These are phyloP conservation scores for Podaxis sp. DNA, from an alignment of 768 basidiomycete genomes.

Conservation along the genomic window DNA sequence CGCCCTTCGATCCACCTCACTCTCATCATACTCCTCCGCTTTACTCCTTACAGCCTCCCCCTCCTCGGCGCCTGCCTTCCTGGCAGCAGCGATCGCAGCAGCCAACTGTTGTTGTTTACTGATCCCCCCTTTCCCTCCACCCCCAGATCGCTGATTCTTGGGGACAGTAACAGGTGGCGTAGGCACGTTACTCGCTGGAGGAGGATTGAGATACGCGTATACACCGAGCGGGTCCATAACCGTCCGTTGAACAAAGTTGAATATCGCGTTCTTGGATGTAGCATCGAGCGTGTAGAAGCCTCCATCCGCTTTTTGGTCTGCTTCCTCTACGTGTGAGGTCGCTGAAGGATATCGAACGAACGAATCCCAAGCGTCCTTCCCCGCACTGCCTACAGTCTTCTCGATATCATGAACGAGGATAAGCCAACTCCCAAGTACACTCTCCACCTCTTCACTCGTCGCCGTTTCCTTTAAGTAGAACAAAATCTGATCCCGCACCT, in stretches of 20 bases:
- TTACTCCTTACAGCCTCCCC: slow-evolving; percentile 32
- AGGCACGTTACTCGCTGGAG: slow-evolving; percentile 36
- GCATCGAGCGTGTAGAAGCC: slow-evolving; percentile 31
- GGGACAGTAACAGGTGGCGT: slow-evolving; percentile 28
- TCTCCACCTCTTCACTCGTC: slow-evolving; percentile 48
- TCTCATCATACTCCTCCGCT: slow-evolving; percentile 64
- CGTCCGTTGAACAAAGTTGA: slow-evolving; percentile 51
- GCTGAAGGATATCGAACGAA: slow-evolving; percentile 24
- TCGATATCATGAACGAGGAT: slow-evolving; percentile 73
- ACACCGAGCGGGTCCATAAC: slow-evolving; percentile 61
- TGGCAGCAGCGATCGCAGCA: slow-evolving; percentile 8
- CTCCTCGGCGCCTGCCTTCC: neutral
- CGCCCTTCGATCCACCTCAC: slow-evolving; percentile 64
- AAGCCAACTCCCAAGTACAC: slow-evolving; percentile 70
- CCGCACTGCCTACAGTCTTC: slow-evolving; percentile 49
- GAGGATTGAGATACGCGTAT: slow-evolving; percentile 63
- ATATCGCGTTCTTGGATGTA: slow-evolving; percentile 32
- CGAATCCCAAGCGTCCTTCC: slow-evolving; percentile 53
- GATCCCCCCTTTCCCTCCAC: slow-evolving; percentile 18
- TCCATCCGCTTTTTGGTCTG: slow-evolving; percentile 1
- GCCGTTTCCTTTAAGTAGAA: slow-evolving; percentile 49
- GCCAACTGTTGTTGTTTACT: slow-evolving; percentile 32
- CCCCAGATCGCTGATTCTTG: slow-evolving; percentile 20
- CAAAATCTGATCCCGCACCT: slow-evolving; percentile 46
- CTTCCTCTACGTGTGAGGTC: neutral